A percentile compares a stretch with the other conserved stretches of the same genome.
Conservation (phyloP, 257 asterid genomes). For the Paraleonurus japonicus region DNA sequence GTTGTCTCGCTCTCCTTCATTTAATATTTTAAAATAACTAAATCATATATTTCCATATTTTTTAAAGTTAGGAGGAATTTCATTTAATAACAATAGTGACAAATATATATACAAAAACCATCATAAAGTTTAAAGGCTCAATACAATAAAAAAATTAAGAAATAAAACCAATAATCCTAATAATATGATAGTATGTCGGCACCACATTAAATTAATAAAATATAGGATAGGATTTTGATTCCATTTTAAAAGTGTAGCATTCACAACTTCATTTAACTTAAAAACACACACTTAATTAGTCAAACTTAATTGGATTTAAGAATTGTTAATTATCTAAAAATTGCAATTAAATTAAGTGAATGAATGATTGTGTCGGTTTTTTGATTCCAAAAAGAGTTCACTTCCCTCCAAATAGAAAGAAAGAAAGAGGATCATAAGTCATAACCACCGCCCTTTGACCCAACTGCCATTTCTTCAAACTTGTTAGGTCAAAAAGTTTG, state of each 20-base stretch:
- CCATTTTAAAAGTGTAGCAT: neutral
- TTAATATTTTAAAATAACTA: too few species aligned
- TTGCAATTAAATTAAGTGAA: neutral
- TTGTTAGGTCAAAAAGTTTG: constrained; percentile 43
- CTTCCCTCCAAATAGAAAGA: constrained; percentile 31
- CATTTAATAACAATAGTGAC: too few species aligned
- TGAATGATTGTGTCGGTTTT: constrained; percentile 26
- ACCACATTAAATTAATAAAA: too few species aligned
- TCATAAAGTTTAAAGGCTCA: too few species aligned
- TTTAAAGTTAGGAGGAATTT: too few species aligned
- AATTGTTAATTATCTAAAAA: neutral
- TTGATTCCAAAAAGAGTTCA: constrained; percentile 25
- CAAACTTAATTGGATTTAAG: neutral
- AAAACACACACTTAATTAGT: neutral
- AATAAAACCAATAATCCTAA: too few species aligned
- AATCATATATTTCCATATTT: neutral
- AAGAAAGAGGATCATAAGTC: constrained; percentile 19
- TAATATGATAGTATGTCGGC: too few species aligned
- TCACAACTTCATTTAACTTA: neutral
- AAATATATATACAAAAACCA: too few species aligned
- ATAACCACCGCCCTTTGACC: constrained; percentile 40
- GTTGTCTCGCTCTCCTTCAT: too few species aligned
- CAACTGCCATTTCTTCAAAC: constrained; percentile 16
- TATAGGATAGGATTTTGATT: neutral
- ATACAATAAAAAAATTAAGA: too few species aligned